Evolutionary conservation across 2,329 filamentous ascomycete genomes (phyloP).

Genomic region (Erysiphe neolycopersici): DNA sequence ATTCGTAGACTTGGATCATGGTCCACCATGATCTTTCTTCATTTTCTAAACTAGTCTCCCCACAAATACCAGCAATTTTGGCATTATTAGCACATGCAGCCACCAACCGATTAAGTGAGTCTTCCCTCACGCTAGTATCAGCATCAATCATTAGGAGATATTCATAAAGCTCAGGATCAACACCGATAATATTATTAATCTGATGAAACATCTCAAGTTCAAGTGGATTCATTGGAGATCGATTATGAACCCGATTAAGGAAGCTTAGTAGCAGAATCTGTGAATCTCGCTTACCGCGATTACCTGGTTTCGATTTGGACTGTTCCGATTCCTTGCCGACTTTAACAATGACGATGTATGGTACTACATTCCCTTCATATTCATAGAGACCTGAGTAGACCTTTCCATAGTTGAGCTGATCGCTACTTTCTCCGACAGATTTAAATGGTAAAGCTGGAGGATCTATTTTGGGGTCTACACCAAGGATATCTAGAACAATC

Average conservation of each 20-base stretch:
- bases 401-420: constrained; percentile 94
- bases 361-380: constrained; percentile 90
- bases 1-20: constrained; percentile 99
- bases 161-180: constrained; percentile 91
- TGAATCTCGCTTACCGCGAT: constrained; percentile 94
- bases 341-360: constrained; percentile 88
- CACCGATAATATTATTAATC: constrained; percentile 96
- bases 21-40: constrained; percentile 94
- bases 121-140: constrained; percentile 79
- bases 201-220: constrained; percentile 98
- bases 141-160: constrained; percentile 95
- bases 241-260: constrained; percentile 90
- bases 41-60: constrained; percentile 87
- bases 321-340: constrained; percentile 94
- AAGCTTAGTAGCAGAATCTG: constrained; percentile 93
- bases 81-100: constrained; percentile 80
- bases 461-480: constrained; percentile 89
- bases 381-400: constrained; percentile 97
- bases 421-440: constrained; percentile 63
- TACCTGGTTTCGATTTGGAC: constrained; percentile 72
- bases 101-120: constrained; percentile 77
- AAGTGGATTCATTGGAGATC: constrained; percentile 77
- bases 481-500: constrained; percentile 90
- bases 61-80: constrained; percentile 92
- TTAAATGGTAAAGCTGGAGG: constrained; percentile 86